Evolutionary conservation across 768 basidiomycete genomes (phyloP).

Genomic region (Pleurotus giganteus): DNA sequence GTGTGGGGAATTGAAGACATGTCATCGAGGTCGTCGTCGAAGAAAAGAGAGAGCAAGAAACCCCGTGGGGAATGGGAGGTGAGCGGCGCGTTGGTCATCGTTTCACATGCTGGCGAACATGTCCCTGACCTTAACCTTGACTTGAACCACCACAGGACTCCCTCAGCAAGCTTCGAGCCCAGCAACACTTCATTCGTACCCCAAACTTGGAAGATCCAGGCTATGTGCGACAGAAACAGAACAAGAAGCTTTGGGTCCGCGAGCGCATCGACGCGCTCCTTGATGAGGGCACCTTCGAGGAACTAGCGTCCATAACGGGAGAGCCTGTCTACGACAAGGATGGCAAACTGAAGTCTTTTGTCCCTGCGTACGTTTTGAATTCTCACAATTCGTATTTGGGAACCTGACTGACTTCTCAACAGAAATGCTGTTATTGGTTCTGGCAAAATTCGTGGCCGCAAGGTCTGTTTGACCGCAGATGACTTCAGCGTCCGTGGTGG

Average conservation of each 20-base stretch:
- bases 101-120: neutral
- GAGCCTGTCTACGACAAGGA: constrained; percentile 27
- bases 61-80: constrained; percentile 8
- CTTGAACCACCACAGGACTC: constrained; percentile 21
- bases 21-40: neutral
- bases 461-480: constrained; percentile 38
- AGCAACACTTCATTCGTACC: constrained; percentile 27
- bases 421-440: constrained; percentile 39
- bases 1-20: constrained; percentile 1
- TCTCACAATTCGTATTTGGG: neutral
- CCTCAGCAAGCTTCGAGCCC: constrained; percentile 26
- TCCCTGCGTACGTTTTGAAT: constrained; percentile 29
- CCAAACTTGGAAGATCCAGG: constrained; percentile 35
- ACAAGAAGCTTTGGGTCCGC: constrained; percentile 39
- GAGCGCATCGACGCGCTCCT: constrained; percentile 33
- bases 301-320: constrained; percentile 37
- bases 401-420: neutral
- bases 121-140: neutral
- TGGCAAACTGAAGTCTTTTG: constrained; percentile 28
- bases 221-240: constrained; percentile 36
- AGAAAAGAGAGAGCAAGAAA: neutral
- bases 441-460: constrained; percentile 29
- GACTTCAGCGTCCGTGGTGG: constrained; percentile 43
- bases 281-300: constrained; percentile 31
- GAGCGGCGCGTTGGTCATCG: neutral